Percentiles rank a stretch among this genome's conserved stretches.
These are phyloP conservation scores for Diaporthe aspalathi DNA, from an alignment of 2,329 filamentous ascomycete species.

Conservation along the genomic window DNA sequence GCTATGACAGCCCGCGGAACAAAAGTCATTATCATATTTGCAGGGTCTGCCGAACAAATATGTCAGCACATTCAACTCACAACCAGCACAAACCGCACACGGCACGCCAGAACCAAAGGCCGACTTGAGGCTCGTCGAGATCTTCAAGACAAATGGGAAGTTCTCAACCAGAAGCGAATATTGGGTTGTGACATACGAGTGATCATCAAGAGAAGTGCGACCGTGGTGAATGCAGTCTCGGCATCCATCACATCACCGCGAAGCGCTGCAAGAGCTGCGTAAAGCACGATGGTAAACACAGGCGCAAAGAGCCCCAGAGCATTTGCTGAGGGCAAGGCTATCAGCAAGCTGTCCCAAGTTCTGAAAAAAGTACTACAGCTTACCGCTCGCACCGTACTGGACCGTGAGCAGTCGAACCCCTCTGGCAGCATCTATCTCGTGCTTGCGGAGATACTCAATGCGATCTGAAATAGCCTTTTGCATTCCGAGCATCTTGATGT, in stretches of 20 bases:
- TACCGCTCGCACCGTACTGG: slow-evolving; percentile 55
- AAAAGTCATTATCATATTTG: slow-evolving; percentile 58
- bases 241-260: slow-evolving; percentile 45
- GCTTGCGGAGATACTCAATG: slow-evolving; percentile 45
- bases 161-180: background rate
- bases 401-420: slow-evolving; percentile 55
- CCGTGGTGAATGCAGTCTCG: slow-evolving; percentile 54
- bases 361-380: slow-evolving; percentile 34
- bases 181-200: slow-evolving; percentile 43
- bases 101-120: too few relatives aligned
- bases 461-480: slow-evolving; percentile 41
- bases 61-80: background rate
- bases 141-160: background rate
- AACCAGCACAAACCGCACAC: background rate
- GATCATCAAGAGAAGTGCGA: slow-evolving; percentile 52
- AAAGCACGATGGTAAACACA: slow-evolving; percentile 52
- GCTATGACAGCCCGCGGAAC: slow-evolving; percentile 49
- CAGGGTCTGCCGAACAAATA: slow-evolving; percentile 44
- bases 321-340: slow-evolving; percentile 48
- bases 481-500: slow-evolving; percentile 55
- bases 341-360: slow-evolving; percentile 2
- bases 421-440: slow-evolving; percentile 49
- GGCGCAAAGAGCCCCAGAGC: slow-evolving; percentile 56
- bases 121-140: background rate
- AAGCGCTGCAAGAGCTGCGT: slow-evolving; percentile 44